Evolutionary conservation across 306 rosid genomes (phyloP).

Genomic region (Cajanus cajan): DNA sequence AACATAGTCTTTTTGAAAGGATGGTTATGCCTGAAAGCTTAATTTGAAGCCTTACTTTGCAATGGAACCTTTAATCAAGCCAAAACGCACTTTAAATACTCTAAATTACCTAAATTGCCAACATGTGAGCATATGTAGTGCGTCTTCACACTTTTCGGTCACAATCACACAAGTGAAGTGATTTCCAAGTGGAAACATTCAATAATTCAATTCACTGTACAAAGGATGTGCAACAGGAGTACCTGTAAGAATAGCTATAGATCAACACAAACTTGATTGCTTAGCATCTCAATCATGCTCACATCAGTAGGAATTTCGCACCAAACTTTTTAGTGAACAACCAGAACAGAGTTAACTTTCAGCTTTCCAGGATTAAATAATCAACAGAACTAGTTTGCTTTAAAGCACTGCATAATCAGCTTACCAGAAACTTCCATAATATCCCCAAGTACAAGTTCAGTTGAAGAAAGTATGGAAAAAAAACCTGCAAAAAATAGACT

Average conservation of each 20-base stretch:
- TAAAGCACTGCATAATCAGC: slow-evolving; percentile 32
- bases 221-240: slow-evolving; percentile 18
- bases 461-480: slow-evolving; percentile 91
- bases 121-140: not conserved
- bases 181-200: slow-evolving; percentile 6
- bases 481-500: slow-evolving; percentile 65
- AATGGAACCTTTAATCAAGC: too few relatives aligned
- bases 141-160: not conserved
- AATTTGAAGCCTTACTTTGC: not conserved
- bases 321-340: slow-evolving; percentile 64
- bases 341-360: slow-evolving; percentile 33
- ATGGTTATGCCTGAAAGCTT: not conserved
- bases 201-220: slow-evolving; percentile 2
- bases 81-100: not conserved
- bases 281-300: slow-evolving; percentile 93
- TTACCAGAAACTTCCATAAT: slow-evolving; percentile 91
- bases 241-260: slow-evolving; percentile 99
- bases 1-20: too few relatives aligned
- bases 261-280: slow-evolving; percentile 88
- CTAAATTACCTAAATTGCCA: slow-evolving; percentile 3
- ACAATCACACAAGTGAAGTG: not conserved
- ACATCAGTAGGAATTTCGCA: slow-evolving; percentile 98
- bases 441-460: slow-evolving; percentile 95
- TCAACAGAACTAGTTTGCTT: slow-evolving; percentile 29
- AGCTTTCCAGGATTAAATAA: slow-evolving; percentile 25